Percentiles rank a stretch among this genome's conserved stretches.
Conservation (phyloP, 2,329 filamentous ascomycete genomes). For the Talaromyces islandicus region DNA sequence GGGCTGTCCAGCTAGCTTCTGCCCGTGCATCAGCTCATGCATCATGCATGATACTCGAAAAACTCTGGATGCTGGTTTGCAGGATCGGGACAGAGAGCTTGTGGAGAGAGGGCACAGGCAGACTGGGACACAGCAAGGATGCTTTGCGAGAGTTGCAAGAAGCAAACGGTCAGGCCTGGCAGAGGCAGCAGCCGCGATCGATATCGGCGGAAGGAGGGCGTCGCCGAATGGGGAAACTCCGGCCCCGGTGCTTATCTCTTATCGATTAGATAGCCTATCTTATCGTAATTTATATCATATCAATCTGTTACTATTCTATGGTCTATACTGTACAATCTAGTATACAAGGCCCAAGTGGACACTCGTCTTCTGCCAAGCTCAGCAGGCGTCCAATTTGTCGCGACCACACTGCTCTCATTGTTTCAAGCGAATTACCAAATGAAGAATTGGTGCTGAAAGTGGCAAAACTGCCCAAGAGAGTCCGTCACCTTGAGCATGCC, state of each 20-base stretch:
- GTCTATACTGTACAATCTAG: too few species aligned
- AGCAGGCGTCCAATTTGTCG: too few species aligned
- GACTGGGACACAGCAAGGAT: not conserved
- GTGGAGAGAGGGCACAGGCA: not conserved
- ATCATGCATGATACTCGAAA: not conserved
- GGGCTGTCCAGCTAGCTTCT: slow-evolving; percentile 14
- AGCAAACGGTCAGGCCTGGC: not conserved
- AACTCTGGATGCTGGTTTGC: not conserved
- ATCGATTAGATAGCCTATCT: slow-evolving; percentile 1
- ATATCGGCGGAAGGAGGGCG: not conserved
- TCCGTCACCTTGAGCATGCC: too few species aligned
- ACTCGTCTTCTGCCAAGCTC: too few species aligned
- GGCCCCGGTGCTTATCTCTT: not conserved
- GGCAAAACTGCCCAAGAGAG: too few species aligned
- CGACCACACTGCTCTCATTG: too few species aligned
- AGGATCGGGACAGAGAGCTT: not conserved
- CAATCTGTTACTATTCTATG: too few species aligned
- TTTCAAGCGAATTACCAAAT: too few species aligned
- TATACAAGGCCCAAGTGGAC: too few species aligned
- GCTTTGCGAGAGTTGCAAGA: not conserved
- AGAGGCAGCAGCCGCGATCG: not conserved
- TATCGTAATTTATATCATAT: not conserved
- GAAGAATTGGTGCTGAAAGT: too few species aligned
- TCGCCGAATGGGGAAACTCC: slow-evolving; percentile 2
- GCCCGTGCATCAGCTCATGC: slow-evolving; percentile 5